Conservation (phyloP, 352 stramenopile genomes). For the Blastocystis sp. region DNA sequence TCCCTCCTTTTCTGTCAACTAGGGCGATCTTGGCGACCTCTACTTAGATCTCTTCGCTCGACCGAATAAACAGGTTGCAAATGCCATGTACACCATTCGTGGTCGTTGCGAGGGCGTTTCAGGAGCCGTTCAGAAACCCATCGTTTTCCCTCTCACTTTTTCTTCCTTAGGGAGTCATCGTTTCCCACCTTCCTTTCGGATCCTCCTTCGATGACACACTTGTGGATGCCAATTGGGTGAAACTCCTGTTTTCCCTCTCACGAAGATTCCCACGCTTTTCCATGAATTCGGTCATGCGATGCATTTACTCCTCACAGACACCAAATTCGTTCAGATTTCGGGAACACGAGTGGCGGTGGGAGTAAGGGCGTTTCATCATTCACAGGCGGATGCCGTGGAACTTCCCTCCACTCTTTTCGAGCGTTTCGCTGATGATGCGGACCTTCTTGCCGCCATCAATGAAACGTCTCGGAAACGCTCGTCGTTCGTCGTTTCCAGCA, state of each 20-base stretch:
- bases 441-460: background rate
- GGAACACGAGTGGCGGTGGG: conserved; percentile 13
- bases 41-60: conserved; percentile 26
- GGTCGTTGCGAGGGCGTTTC: background rate
- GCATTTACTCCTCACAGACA: conserved; percentile 48
- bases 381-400: conserved; percentile 8
- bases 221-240: background rate
- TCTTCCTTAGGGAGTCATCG: conserved; percentile 8
- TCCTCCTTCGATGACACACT: background rate
- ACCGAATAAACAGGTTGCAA: background rate
- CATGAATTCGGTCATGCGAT: conserved; percentile 50
- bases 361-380: background rate
- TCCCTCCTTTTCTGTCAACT: background rate
- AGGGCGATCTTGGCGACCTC: conserved; percentile 26
- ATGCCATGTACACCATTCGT: conserved; percentile 31
- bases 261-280: background rate
- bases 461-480: background rate
- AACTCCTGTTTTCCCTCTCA: background rate
- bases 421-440: background rate
- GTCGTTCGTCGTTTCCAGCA: background rate
- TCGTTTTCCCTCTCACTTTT: background rate
- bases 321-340: conserved; percentile 9
- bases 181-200: background rate
- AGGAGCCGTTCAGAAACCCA: background rate
- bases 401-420: conserved; percentile 31